Conservation (phyloP, 805 yeast species). For the Metschnikowia proteae region DNA sequence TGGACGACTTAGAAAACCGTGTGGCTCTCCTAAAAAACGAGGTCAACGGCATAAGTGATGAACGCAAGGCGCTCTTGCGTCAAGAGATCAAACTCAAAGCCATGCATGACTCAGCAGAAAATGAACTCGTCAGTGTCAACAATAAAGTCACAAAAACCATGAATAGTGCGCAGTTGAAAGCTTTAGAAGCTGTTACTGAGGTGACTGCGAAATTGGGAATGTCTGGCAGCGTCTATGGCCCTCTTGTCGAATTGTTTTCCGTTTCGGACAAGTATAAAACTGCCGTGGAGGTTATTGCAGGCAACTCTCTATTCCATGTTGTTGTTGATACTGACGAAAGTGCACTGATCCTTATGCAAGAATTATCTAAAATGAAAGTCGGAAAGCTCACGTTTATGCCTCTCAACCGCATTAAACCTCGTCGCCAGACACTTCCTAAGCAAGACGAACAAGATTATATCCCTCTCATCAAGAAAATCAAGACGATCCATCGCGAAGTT, state of each 20-base stretch:
- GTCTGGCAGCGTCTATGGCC: constrained; percentile 63
- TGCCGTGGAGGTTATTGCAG: constrained; percentile 89
- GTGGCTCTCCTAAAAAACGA: constrained; percentile 40
- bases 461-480: constrained; percentile 74
- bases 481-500: constrained; percentile 49
- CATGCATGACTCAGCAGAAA: constrained; percentile 49
- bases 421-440: constrained; percentile 53
- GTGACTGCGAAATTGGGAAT: constrained; percentile 59
- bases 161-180: constrained; percentile 66
- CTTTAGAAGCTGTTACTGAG: constrained; percentile 64
- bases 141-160: constrained; percentile 65
- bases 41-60: constrained; percentile 51
- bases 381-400: constrained; percentile 95
- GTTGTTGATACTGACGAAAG: constrained; percentile 87
- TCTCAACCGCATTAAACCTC: constrained; percentile 57
- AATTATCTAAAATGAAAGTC: constrained; percentile 59
- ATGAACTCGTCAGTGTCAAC: constrained; percentile 55
- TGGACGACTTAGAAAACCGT: constrained; percentile 23
- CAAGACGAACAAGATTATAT: constrained; percentile 55
- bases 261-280: constrained; percentile 79
- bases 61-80: constrained; percentile 74
- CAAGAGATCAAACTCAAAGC: constrained; percentile 64
- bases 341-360: constrained; percentile 75
- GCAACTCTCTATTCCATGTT: constrained; percentile 77
- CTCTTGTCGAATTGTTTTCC: constrained; percentile 76